These are phyloP conservation scores for Zygoascus bituminiphila DNA, from an alignment of 805 yeast genomes.

Conservation along the genomic window DNA sequence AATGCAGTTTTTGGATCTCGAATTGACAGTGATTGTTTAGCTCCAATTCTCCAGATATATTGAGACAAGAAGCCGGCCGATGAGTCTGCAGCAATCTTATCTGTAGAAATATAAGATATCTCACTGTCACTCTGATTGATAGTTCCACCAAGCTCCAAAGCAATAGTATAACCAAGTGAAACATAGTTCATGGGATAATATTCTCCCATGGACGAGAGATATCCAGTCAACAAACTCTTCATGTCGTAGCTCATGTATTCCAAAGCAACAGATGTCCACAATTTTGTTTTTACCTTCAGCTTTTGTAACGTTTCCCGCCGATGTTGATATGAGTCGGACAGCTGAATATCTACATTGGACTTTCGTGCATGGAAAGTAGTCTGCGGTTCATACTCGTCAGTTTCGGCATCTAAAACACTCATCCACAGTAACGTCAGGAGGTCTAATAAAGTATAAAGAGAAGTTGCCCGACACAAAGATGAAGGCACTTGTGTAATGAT, in stretches of 20 bases:
- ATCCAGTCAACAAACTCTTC: conserved; percentile 70
- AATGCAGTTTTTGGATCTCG: conserved; percentile 1
- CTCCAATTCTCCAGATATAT: conserved; percentile 58
- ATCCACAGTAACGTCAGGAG: conserved; percentile 68
- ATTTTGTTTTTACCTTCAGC: conserved; percentile 48
- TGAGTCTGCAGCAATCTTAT: conserved; percentile 38
- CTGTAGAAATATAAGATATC: conserved; percentile 37
- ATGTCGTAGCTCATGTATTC: conserved; percentile 59
- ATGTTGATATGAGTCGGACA: conserved; percentile 73
- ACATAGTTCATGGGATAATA: conserved; percentile 36
- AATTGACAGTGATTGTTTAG: conserved; percentile 8
- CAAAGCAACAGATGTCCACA: conserved; percentile 59
- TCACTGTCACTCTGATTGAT: conserved; percentile 63
- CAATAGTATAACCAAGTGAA: conserved; percentile 81
- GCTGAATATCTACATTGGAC: conserved; percentile 42
- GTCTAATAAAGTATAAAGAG: conserved; percentile 75
- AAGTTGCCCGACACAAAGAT: conserved; percentile 61
- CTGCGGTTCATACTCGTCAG: conserved; percentile 79
- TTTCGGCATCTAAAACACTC: conserved; percentile 75
- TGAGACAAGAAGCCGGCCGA: conserved; percentile 70
- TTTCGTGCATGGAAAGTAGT: conserved; percentile 46
- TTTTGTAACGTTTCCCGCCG: conserved; percentile 57
- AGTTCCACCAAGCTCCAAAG: conserved; percentile 77
- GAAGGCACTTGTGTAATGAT: conserved; percentile 65
- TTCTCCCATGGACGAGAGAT: conserved; percentile 46